Evolutionary conservation across 2,329 filamentous ascomycete genomes (phyloP).

Genomic region (Tolypocladium nubicola): DNA sequence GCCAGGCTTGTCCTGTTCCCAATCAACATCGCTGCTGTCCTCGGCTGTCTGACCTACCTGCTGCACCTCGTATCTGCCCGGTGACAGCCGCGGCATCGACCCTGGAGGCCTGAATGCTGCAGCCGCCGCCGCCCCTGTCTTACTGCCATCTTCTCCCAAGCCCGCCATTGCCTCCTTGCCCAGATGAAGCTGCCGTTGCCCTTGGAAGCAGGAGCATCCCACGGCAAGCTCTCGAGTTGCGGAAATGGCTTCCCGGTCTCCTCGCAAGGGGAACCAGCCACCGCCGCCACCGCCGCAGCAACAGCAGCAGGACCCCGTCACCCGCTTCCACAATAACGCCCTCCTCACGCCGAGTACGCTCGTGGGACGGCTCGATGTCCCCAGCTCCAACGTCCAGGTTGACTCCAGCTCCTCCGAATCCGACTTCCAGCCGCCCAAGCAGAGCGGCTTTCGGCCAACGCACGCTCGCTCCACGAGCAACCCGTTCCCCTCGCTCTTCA

Average conservation of each 20-base stretch:
- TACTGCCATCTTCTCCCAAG: not conserved
- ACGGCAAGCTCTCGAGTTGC: not conserved
- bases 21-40: not conserved
- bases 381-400: constrained; percentile 16
- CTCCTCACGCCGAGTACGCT: constrained; percentile 20
- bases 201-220: not conserved
- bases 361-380: constrained; percentile 14
- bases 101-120: not conserved
- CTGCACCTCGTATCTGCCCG: not conserved
- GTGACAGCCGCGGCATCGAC: not conserved
- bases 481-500: constrained; percentile 65
- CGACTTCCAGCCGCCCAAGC: constrained; percentile 20
- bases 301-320: constrained; percentile 20
- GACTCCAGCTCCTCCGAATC: constrained; percentile 36
- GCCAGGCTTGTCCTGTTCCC: not conserved
- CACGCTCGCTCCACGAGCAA: constrained; percentile 61
- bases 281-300: not conserved
- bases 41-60: not conserved
- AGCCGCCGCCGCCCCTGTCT: not conserved
- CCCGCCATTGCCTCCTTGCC: not conserved
- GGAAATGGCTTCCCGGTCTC: constrained; percentile 21
- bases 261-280: constrained; percentile 17
- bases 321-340: constrained; percentile 24
- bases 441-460: constrained; percentile 9
- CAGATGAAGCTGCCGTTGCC: constrained; percentile 1